phyloP scores from a whole-genome alignment of 371 early-diverging fungal species.

The Rhizopus sp. region DNA sequence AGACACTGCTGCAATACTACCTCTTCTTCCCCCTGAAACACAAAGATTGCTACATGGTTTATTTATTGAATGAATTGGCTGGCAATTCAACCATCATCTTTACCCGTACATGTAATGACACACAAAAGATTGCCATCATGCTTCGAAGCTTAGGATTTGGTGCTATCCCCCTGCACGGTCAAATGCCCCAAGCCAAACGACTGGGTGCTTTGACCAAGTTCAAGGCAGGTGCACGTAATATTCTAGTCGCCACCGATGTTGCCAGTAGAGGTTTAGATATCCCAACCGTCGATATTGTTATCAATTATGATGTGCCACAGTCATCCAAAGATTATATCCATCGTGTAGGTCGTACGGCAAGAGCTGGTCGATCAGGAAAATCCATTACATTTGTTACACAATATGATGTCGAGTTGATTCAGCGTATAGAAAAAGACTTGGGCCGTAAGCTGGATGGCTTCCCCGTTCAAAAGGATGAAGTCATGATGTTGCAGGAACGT shows the following conservation, averaged over 20 bases:
- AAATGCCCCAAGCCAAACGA: constrained; percentile 91
- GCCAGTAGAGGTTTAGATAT: constrained; percentile 97
- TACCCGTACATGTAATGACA: constrained; percentile 85
- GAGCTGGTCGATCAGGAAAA: constrained; percentile 93
- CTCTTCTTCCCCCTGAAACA: constrained; percentile 94
- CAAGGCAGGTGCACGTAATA: constrained; percentile 82
- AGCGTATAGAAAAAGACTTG: constrained; percentile 90
- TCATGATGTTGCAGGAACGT: constrained; percentile 90
- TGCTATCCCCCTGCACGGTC: constrained; percentile 94
- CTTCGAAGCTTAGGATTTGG: constrained; percentile 90
- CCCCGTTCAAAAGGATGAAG: constrained; percentile 80
- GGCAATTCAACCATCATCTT: constrained; percentile 93
- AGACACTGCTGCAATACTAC: constrained; percentile 92
- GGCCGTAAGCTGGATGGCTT: constrained; percentile 83
- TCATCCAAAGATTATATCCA: constrained; percentile 96
- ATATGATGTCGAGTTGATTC: constrained; percentile 93
- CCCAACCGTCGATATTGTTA: constrained; percentile 91
- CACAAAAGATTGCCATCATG: constrained; percentile 83
- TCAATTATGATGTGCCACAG: constrained; percentile 98
- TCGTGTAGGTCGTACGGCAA: constrained; percentile 96
- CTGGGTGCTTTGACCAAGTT: constrained; percentile 90
- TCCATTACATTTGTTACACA: constrained; percentile 97
- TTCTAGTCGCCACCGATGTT: constrained; percentile 97
- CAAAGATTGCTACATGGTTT: constrained; percentile 94
- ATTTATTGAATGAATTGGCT: constrained; percentile 89